A percentile compares a stretch with the other conserved stretches of the same genome.
Conservation (phyloP, 192 early-diverging fungal species). For the Podila horticola region DNA sequence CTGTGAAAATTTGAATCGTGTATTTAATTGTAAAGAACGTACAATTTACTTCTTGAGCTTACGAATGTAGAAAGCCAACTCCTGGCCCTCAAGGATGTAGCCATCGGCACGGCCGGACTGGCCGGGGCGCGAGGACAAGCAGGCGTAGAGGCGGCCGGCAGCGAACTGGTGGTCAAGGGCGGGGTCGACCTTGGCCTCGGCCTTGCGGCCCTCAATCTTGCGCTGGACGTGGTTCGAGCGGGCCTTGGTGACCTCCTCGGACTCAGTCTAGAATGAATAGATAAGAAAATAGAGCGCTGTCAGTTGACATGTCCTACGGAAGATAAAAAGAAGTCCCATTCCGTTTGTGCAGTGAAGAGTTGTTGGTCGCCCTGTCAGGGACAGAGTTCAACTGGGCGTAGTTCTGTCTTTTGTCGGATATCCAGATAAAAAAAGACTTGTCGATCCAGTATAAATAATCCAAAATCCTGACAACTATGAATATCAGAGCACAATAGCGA, state of each 20-base stretch:
- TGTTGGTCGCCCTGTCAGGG: too few species aligned
- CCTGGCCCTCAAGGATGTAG: conserved; percentile 99
- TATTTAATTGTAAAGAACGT: conserved; percentile 5
- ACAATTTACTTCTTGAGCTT: conserved; percentile 54
- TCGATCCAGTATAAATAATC: too few species aligned
- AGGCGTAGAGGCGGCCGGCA: conserved; percentile 93
- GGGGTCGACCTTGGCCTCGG: conserved; percentile 84
- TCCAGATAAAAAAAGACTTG: too few species aligned
- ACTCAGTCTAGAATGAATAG: conserved; percentile 57
- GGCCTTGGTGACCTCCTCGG: conserved; percentile 77
- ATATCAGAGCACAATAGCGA: conserved; percentile 66
- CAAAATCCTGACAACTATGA: too few species aligned
- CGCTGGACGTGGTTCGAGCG: conserved; percentile 92
- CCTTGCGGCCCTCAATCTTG: conserved; percentile 89
- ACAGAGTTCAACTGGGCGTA: too few species aligned
- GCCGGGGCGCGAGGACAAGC: conserved; percentile 95
- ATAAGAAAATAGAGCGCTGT: too few species aligned
- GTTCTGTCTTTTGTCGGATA: too few species aligned
- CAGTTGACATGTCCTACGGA: too few species aligned
- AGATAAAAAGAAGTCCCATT: too few species aligned
- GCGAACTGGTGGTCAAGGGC: conserved; percentile 94
- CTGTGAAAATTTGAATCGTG: neutral
- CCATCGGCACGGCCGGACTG: conserved; percentile 98
- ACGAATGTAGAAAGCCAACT: conserved; percentile 96
- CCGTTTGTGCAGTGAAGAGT: too few species aligned